Evolutionary conservation across 495 filamentous ascomycete genomes (phyloP), one percentile per base, ranked within the genome.

Genomic region (Penicillium dipodomyicola): DNA sequence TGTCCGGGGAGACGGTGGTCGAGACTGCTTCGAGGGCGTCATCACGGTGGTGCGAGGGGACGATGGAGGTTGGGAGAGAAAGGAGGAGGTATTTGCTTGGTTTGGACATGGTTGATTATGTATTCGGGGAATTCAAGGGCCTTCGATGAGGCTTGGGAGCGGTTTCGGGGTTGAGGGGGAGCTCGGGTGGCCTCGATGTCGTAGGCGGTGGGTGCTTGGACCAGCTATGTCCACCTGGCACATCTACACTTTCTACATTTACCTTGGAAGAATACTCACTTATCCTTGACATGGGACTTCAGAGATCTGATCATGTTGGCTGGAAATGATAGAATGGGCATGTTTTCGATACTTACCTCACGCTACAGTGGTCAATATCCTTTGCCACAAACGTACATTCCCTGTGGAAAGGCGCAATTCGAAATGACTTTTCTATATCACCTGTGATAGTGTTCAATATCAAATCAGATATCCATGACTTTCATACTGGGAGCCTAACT

Each of bases 11-110:
- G 54, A 97, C 77, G 12, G 89, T 89, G 45, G 87, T 67, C 60
- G 83, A 83, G 32, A 98, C 67, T 48, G 87, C 81, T 30, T 83
- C 73, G 63, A 92, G 77, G 58, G 94, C 93, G 70, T 96, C 92
- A 65, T 95, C 87, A 59, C 81, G 76, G 75, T 90, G 82, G 72
- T 83, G 82, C 49, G 87, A 84, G 59, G 82, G 82, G 49, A 84
- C 78, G 70, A 92, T 90, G 19, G 86, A 87, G 52, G 83, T 83
- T 42, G 89, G 89, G 56, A 92, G 80, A 35, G 89, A 90, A 54
- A 92, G 80, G 63, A 90, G 80, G 61, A 88, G 77, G 74, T 89
- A 92, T 63, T 77, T 84, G 56, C 75, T 73, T 54, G 72, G 68
- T 65, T 81, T 82, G 61, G 85, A 82, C 84, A 87, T 87, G 45